A percentile compares a stretch with the other conserved stretches of the same genome.
These are phyloP conservation scores for Zymoseptoria crescenta DNA, from an alignment of 2,329 filamentous ascomycete genomes.

Conservation along the genomic window DNA sequence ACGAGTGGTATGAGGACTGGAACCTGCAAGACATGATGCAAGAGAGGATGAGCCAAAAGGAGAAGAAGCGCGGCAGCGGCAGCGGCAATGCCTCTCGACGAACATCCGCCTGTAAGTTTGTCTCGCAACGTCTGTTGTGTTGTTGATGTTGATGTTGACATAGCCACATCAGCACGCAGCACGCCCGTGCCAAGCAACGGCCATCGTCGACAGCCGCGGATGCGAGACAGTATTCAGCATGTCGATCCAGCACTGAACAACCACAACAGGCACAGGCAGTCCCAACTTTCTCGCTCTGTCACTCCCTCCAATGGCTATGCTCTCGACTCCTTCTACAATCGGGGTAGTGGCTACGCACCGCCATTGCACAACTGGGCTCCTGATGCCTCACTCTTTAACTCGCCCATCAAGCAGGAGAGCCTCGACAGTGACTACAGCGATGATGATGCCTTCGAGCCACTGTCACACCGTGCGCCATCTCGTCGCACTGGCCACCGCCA, in stretches of 20 bases:
- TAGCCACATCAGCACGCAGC: constrained; percentile 16
- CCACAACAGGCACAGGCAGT: constrained; percentile 14
- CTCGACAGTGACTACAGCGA: constrained; percentile 19
- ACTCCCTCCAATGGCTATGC: constrained; percentile 18
- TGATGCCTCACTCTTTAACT: constrained; percentile 10
- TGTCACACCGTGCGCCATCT: constrained; percentile 2
- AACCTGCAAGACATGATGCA: constrained; percentile 66
- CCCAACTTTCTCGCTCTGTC: constrained; percentile 21
- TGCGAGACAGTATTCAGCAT: constrained; percentile 22
- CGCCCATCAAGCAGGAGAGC: constrained; percentile 23
- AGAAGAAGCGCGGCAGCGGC: constrained; percentile 42
- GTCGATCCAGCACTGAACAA: constrained; percentile 26
- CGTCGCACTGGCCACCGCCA: constrained; percentile 4
- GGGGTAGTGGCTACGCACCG: constrained; percentile 22
- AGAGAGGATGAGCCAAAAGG: constrained; percentile 69
- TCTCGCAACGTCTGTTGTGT: background rate
- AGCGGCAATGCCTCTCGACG: constrained; percentile 6
- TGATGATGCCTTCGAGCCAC: constrained; percentile 17
- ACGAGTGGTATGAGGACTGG: constrained; percentile 69
- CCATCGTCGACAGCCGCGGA: constrained; percentile 6
- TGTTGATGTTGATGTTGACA: background rate
- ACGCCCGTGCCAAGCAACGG: constrained; percentile 13
- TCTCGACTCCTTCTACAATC: constrained; percentile 6
- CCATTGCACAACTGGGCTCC: constrained; percentile 33
- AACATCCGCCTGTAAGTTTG: constrained; percentile 11